Evolutionary conservation across 2,329 filamentous ascomycete genomes (phyloP), one percentile per base, ranked within the genome.

Genomic region (Ophiostoma novo-ulmi): DNA sequence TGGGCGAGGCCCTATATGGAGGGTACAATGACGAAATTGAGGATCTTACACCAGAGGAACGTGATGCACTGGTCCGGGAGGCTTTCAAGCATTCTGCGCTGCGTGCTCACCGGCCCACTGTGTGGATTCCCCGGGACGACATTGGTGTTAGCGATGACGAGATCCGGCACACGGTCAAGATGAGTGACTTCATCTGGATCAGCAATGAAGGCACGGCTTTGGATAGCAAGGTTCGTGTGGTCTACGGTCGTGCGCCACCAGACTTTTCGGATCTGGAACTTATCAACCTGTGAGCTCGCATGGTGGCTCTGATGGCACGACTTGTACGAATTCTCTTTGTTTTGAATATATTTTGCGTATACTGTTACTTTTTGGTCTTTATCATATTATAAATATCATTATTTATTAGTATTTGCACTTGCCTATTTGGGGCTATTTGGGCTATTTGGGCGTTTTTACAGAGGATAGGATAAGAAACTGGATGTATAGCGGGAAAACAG

Each of bases 91-190:
- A 99, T 77, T 89, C 89, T 44, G 95, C 95, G 0, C 84, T 97
- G 52, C 88, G 95, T 10, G 92, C 94, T 1, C 87, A 91, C 69
- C 86, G 93, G 69, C 95, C 95, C 0, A 92, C 92, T 0, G 89
- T 99, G 36, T 99, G 95, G 95, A 92, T 99, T 64, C 95, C 95
- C 0, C 88, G 90, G 13, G 95, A 99, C 77, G 91, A 95, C 74
- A 80, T 98, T 5, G 95, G 95, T 5, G 87, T 99, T 71, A 93
- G 91, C 74, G 93, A 97, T 75, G 94, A 98, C 75, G 95, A 99
- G 81, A 90, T 98, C 64, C 85, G 85, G 76, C 85, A 91, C 48
- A 97, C 93, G 7, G 85, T 89, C 74, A 84, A 85, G 67, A 91
- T 93, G 78, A 94, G 90, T 77, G 87, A 91, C 72, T 84, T 88